Evolutionary conservation across 2,329 filamentous ascomycete genomes (phyloP), one percentile per base, ranked within the genome.

Genomic region (Elsinoe necatrix): DNA sequence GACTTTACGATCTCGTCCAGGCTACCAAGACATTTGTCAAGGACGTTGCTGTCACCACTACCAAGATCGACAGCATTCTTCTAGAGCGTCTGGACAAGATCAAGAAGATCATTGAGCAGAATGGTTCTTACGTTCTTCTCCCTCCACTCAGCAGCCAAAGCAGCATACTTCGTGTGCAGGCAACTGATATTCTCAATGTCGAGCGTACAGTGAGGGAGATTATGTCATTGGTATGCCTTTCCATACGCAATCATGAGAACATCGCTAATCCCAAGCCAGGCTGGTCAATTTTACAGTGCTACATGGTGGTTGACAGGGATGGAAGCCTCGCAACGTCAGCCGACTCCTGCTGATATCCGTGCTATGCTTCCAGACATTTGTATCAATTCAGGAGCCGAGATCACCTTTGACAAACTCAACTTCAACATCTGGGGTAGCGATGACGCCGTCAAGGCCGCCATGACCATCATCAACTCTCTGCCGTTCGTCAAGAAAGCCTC

Each of bases 381-480:
- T 69, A 90, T 91, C 68, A 95, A 95, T 69, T 96, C 92, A 1
- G 91, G 92, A 64, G 92, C 92, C 35, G 93, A 98, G 67, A 83
- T 97, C 59, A 88, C 88, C 54, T 97, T 96, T 65, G 92, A 97
- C 68, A 95, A 95, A 71, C 80, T 93, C 69, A 89, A 87, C 35
- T 98, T 98, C 70, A 88, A 88, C 59, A 87, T 97, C 67, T 95
- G 91, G 59, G 93, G 93, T 18, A 95, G 92, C 12, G 93, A 98
- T 68, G 95, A 98, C 69, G 86, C 91, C 12, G 92, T 97, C 65
- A 96, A 97, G 72, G 86, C 87, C 56, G 93, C 92, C n/a, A 82
- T 98, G 75, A 87, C 85, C 71, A 91, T 97, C 57, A 89, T 98
- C 65, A 89, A 92, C 56, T 87, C 95, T 63, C 87, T 95, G 62